These are phyloP conservation scores for Babesia caballi DNA, from an alignment of 169 alveolate species.

Conservation along the genomic window DNA sequence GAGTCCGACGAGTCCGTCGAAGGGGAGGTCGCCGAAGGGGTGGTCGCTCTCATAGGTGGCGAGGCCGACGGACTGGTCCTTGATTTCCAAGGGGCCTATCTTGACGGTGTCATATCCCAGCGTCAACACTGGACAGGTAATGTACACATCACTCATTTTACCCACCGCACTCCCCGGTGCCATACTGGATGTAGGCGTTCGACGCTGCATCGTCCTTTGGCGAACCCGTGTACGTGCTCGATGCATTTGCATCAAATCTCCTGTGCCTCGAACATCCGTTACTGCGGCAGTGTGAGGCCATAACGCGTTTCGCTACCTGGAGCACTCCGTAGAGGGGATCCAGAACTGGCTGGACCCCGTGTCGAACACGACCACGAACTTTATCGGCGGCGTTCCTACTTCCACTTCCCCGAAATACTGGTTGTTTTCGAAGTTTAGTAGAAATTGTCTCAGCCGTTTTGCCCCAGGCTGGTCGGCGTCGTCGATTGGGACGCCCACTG, in stretches of 20 bases:
- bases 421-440: slow-evolving; percentile 85
- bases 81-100: slow-evolving; percentile 71
- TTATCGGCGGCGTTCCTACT: slow-evolving; percentile 85
- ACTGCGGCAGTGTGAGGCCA: slow-evolving; percentile 24
- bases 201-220: slow-evolving; percentile 29
- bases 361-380: slow-evolving; percentile 85
- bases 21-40: slow-evolving; percentile 88
- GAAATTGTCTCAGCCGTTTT: slow-evolving; percentile 59
- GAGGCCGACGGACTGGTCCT: slow-evolving; percentile 85
- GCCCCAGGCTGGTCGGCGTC: background rate
- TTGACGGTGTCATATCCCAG: slow-evolving; percentile 72
- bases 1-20: slow-evolving; percentile 91
- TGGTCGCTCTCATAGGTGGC: slow-evolving; percentile 82
- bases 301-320: background rate
- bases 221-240: slow-evolving; percentile 70
- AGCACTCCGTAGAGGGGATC: slow-evolving; percentile 84
- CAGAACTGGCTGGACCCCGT: slow-evolving; percentile 88
- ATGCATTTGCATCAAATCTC: slow-evolving; percentile 75
- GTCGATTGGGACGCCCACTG: no score
- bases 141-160: background rate
- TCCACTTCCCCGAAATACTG: slow-evolving; percentile 87
- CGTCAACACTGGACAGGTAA: slow-evolving; percentile 57
- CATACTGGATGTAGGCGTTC: slow-evolving; percentile 71
- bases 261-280: slow-evolving; percentile 85
- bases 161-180: slow-evolving; percentile 77